Evolutionary conservation across 495 filamentous ascomycete species (phyloP), one percentile per base, ranked within the genome.

Genomic region (Cercophora newfieldiana): DNA sequence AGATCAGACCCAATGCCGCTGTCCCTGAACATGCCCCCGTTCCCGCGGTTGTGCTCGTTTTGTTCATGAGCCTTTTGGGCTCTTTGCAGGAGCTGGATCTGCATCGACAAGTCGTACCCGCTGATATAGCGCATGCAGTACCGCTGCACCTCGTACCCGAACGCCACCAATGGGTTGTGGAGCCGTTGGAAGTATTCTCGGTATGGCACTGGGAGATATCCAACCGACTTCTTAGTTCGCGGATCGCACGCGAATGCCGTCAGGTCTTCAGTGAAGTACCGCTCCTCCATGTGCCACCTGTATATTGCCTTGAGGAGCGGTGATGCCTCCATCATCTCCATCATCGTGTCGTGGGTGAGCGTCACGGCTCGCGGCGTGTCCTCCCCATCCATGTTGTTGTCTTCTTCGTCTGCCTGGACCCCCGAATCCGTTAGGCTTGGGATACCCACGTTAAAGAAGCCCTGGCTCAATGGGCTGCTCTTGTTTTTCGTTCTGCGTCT

Each of bases 41-140:
- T n/a, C n/a, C n/a, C n/a, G n/a, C n/a, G n/a, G n/a, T n/a, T n/a
- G n/a, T n/a, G n/a, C n/a, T n/a, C n/a, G n/a, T n/a, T n/a, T n/a
- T n/a, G 33, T 16, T 51, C 29, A 19, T 29, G 47, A 19, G 31
- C 61, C 19, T 58, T 26, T 16, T 64, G 61, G 19, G n/a, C 8
- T 1, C 10, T 5, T 48, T 61, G 54, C 25, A 49, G 49, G 6
- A 49, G 24, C 26, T 26, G 16, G 18, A 68, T 28, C 7, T 64
- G 28, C 29, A 24, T 2, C 18, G 58, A 62, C 56, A 65, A 19
- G 51, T 69, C 53, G 29, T 69, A 69, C 24, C 59, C 67, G 33
- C 22, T 44, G 8, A 65, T n/a, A 47, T 69, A 59, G 12, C 54
- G 50, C 29, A 66, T 47, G 47, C 67, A 69, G 63, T 66, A 69